Base-by-base conservation (phyloP, 768 basidiomycete species). In the Macrocybe gigantea region DNA sequence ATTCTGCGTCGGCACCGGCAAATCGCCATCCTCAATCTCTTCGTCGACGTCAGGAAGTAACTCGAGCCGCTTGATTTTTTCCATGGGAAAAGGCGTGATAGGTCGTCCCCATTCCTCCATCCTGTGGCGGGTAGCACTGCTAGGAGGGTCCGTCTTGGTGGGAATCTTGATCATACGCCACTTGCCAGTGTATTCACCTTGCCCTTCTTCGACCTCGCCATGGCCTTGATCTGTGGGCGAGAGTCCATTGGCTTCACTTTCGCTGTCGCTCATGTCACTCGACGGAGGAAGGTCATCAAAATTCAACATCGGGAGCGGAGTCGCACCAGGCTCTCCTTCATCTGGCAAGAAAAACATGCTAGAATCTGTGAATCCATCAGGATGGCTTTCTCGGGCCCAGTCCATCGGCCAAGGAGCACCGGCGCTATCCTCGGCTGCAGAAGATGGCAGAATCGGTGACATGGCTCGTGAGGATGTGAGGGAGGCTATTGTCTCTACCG, bases 31-130 rank as follows among this genome's bases (percentile, higher is more conserved):
- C 39, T 51, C 47, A 36, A 33, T 53, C 33, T 53, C 51, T 37
- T 55, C 54, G 22, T 59, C 56, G 11, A 10, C 49, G 22, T 58
- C 58, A 39, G 50, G 49, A 14, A 64, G 49, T 13, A 60, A 45
- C 33, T 52, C 38, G 36, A 67, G 45, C 44, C 47, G 48, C 10
- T 45, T 41, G n/a, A 60, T 49, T 46, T 54, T 56, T 44, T 51
- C 47, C 38, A 55, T 61, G 5, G 82, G 85, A 60, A 77, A 85
- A 0, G 85, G 85, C 45, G 84, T 88, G 38, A 80, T 73, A 1
- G 86, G 85, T 8, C 80, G 70, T 2, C 86, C 85, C 85, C 85
- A 86, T 13, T 68, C 63, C 29, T 79, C 75, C 63, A 71, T 74
- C 34, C 77, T 68, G 5, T 56, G 65, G 32, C 66, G 62, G 13